Conservation (phyloP, 2,329 filamentous ascomycete species). For the Penicillium glabrum region DNA sequence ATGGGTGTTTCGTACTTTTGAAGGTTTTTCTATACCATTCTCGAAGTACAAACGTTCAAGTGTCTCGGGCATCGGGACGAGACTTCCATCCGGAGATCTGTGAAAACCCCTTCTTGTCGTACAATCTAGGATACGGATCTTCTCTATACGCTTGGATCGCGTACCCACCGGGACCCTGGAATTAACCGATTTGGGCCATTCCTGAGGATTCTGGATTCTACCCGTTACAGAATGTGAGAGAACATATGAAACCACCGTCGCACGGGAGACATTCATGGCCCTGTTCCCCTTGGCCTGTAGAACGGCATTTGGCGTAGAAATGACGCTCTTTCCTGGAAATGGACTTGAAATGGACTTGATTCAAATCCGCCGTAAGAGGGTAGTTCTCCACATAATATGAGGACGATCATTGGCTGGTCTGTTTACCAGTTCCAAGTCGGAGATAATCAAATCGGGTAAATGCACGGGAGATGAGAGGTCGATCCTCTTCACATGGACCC, state of each 20-base stretch:
- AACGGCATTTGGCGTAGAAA: too few relatives aligned
- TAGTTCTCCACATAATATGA: background rate
- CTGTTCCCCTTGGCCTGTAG: too few relatives aligned
- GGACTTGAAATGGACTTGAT: too few relatives aligned
- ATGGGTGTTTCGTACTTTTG: background rate
- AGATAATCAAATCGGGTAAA: conserved; percentile 22
- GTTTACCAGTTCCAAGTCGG: background rate
- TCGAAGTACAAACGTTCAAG: background rate
- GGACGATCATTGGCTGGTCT: background rate
- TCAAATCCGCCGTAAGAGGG: too few relatives aligned
- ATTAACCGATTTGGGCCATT: background rate
- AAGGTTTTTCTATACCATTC: background rate
- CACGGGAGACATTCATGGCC: too few relatives aligned
- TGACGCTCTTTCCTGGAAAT: too few relatives aligned
- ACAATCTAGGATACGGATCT: background rate
- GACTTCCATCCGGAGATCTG: conserved; percentile 14
- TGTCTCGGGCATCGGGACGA: conserved; percentile 18
- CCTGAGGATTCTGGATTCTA: background rate
- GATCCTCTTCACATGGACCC: conserved; percentile 5
- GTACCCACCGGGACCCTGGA: background rate
- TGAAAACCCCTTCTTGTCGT: background rate
- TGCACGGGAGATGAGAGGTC: conserved; percentile 16
- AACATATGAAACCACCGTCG: too few relatives aligned
- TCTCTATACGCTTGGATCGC: too few relatives aligned
- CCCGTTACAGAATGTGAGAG: too few relatives aligned